Percentiles rank a stretch among this genome's conserved stretches.
phyloP scores from a whole-genome alignment of 2,329 filamentous ascomycete species.

The Penicillium italicum region DNA sequence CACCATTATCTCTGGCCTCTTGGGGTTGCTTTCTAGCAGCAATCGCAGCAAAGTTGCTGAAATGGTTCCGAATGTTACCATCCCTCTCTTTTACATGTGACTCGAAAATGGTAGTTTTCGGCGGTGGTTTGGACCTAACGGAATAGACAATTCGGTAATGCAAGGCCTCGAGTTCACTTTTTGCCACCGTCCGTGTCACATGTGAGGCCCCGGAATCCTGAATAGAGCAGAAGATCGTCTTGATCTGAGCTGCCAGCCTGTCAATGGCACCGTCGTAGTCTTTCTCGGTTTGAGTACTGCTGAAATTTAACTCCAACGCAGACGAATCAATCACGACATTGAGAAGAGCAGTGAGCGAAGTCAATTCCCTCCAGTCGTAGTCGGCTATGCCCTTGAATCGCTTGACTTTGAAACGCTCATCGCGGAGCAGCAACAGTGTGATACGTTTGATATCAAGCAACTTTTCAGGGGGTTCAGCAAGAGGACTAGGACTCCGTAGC shows the following conservation, averaged over 20 bases:
- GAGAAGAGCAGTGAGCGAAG: constrained; percentile 63
- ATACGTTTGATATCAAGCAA: constrained; percentile 33
- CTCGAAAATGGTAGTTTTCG: constrained; percentile 47
- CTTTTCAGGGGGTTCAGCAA: constrained; percentile 25
- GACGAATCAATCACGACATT: constrained; percentile 72
- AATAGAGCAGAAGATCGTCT: constrained; percentile 58
- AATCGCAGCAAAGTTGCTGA: constrained; percentile 5
- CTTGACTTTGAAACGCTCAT: constrained; percentile 34
- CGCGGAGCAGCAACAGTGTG: constrained; percentile 24
- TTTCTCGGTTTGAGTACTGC: constrained; percentile 37
- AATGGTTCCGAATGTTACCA: constrained; percentile 12
- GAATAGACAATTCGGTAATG: constrained; percentile 67
- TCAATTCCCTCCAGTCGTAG: constrained; percentile 64
- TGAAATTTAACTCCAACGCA: constrained; percentile 31
- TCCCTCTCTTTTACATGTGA: constrained; percentile 14
- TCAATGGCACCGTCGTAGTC: constrained; percentile 71
- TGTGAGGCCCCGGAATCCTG: constrained; percentile 70
- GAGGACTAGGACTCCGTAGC: constrained; percentile 24
- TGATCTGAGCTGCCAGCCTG: constrained; percentile 58
- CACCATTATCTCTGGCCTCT: not conserved
- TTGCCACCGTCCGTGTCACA: constrained; percentile 70
- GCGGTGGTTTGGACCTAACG: constrained; percentile 62
- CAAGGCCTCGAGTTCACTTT: constrained; percentile 70
- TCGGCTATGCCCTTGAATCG: constrained; percentile 25
- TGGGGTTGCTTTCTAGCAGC: not conserved